Evolutionary conservation across 345 rosid genomes (phyloP), one percentile per base, ranked within the genome.

Genomic region (Hibiscus tridactylites): DNA sequence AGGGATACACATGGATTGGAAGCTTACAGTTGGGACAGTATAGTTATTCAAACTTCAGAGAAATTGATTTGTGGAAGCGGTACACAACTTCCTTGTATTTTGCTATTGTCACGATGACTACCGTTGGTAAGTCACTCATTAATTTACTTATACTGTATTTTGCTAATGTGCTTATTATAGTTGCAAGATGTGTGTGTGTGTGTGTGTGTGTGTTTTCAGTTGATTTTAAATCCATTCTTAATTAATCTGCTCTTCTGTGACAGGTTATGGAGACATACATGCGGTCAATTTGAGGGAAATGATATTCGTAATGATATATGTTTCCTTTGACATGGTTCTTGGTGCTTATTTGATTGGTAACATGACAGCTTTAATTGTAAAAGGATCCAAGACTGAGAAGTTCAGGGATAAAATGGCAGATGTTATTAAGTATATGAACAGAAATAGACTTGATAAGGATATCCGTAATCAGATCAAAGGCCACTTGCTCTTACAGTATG

Each of bases 181-280:
- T 31, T 31, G 33, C 4, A 31, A 31, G 4, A 31, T 31, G 6
- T 37, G 6, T 37, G 42, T 37, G 6, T 37, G 42, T 37, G 42
- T 37, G 6, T 37, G 42, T 37, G 6, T 37, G 42, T 37, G 1
- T 37, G 21, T 21, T 21, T 21, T 57, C 31, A 26, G 54, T 62
- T 76, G 65, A 35, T 35, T 60, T 71, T 37, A 56, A 11, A 17
- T 8, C 61, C 61, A 53, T 29, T 57, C 37, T 60, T 72, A 44
- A 75, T 59, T n/a, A 31, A 31, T 19, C 11, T 68, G 13, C 71
- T 74, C n/a, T 60, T 6, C 77, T 63, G 49, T 28, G 16, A 58
- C 85, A 95, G 99, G 99, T 26, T 95, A 95, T 83, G 99, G 99
- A 85, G 99, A 95, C 57, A 86, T 95, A 76, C 99, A 92, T 63